Conservation (phyloP, 2,329 filamentous ascomycete species). For the Phaeosphaeriaceae sp. region DNA sequence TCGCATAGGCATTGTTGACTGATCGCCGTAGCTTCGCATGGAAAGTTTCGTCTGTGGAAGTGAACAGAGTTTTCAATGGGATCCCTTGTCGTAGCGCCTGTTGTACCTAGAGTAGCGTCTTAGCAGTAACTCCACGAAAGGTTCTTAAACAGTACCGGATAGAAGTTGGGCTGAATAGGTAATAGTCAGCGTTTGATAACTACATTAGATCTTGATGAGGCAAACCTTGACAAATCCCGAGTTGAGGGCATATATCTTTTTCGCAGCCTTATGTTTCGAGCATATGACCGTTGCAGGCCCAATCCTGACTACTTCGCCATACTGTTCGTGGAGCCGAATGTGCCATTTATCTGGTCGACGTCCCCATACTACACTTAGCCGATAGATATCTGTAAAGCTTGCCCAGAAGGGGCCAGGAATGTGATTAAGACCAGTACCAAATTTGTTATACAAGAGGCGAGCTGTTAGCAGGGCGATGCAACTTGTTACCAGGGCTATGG, state of each 20-base stretch:
- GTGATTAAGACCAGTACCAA: not conserved
- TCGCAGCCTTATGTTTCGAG: constrained; percentile 64
- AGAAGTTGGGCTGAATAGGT: constrained; percentile 29
- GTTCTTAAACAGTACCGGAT: constrained; percentile 12
- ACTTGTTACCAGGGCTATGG: not conserved
- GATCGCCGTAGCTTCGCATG: constrained; percentile 42
- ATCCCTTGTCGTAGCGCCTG: constrained; percentile 28
- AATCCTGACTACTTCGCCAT: constrained; percentile 77
- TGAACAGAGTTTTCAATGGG: constrained; percentile 39
- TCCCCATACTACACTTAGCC: constrained; percentile 68
- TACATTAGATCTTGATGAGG: not conserved
- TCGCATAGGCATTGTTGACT: constrained; percentile 50
- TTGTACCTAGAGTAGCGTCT: constrained; percentile 12
- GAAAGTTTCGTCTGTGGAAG: constrained; percentile 48
- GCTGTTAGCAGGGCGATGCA: not conserved
- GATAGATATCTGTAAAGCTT: constrained; percentile 71
- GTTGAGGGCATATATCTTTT: constrained; percentile 18
- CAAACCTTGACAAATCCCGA: constrained; percentile 16
- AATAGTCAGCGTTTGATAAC: not conserved
- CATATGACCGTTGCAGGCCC: constrained; percentile 82
- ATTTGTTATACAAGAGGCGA: constrained; percentile 1
- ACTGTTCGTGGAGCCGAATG: constrained; percentile 67
- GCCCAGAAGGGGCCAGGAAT: constrained; percentile 71
- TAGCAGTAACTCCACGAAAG: too few species aligned
- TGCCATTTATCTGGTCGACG: constrained; percentile 57